Conservation (phyloP, 192 early-diverging fungal species). For the Oehlia diaphana region DNA sequence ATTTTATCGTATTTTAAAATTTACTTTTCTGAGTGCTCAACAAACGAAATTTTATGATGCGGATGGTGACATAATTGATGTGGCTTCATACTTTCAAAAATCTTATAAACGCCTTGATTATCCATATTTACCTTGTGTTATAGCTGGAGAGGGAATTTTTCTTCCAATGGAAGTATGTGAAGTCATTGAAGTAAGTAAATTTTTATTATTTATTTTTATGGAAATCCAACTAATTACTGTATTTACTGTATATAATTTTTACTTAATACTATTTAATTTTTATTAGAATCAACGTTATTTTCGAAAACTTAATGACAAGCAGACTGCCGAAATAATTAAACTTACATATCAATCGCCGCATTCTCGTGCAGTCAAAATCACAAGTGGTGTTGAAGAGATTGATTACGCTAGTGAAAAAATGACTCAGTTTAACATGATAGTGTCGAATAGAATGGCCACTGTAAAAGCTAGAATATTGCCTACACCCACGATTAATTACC, state of each 20-base stretch:
- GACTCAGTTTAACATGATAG: constrained; percentile 67
- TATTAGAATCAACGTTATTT: constrained; percentile 52
- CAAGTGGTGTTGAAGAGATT: constrained; percentile 63
- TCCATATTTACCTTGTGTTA: constrained; percentile 80
- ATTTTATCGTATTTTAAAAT: constrained; percentile 67
- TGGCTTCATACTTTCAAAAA: constrained; percentile 75
- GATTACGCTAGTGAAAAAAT: constrained; percentile 74
- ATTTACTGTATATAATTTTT: constrained; percentile 67
- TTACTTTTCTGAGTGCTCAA: constrained; percentile 67
- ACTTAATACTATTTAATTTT: no score
- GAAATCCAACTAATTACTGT: constrained; percentile 64
- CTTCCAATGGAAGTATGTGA: constrained; percentile 92
- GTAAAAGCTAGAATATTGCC: neutral
- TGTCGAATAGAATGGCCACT: constrained; percentile 59
- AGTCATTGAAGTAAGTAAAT: constrained; percentile 47
- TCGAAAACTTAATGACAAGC: constrained; percentile 69
- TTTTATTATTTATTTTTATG: constrained; percentile 26
- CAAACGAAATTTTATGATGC: constrained; percentile 68
- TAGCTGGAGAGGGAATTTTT: constrained; percentile 64
- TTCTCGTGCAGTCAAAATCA: constrained; percentile 80
- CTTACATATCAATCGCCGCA: constrained; percentile 81
- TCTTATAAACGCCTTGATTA: constrained; percentile 61
- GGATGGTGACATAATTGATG: constrained; percentile 56
- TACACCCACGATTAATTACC: constrained; percentile 22
- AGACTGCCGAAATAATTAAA: constrained; percentile 83